These are phyloP conservation scores for Coemansia sp. DNA, from an alignment of 192 early-diverging fungal genomes.

Conservation along the genomic window DNA sequence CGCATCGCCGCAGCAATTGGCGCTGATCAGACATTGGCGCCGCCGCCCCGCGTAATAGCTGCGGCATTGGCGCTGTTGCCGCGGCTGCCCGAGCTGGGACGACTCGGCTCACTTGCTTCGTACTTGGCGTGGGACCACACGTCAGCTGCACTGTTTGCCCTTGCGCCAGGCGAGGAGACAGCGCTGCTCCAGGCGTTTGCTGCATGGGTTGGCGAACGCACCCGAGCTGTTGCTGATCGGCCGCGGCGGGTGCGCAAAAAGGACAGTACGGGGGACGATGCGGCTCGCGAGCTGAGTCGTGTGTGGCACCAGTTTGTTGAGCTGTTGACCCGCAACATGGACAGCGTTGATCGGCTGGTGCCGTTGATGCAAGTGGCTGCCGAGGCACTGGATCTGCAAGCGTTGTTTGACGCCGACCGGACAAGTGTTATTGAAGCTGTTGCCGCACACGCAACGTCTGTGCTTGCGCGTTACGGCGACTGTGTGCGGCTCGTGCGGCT, in stretches of 20 bases:
- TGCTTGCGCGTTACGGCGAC: slow-evolving; percentile 36
- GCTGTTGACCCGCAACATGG: slow-evolving; percentile 39
- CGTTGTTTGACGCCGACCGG: slow-evolving; percentile 41
- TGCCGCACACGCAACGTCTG: slow-evolving; percentile 9
- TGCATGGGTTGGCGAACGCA: slow-evolving; percentile 28
- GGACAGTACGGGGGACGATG: slow-evolving; percentile 20
- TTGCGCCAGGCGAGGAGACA: slow-evolving; percentile 35
- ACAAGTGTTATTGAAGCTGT: slow-evolving; percentile 13
- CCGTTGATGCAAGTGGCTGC: slow-evolving; percentile 30
- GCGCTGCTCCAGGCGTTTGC: slow-evolving; percentile 40
- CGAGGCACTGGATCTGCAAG: slow-evolving; percentile 37
- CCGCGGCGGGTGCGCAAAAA: slow-evolving; percentile 32
- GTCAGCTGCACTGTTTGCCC: slow-evolving; percentile 16
- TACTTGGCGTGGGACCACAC: slow-evolving; percentile 47
- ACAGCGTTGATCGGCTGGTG: slow-evolving; percentile 21
- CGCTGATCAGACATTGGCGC: slow-evolving; percentile 7
- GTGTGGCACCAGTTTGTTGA: slow-evolving; percentile 39
- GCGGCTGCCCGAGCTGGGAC: slow-evolving; percentile 22
- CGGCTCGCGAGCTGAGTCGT: slow-evolving; percentile 9
- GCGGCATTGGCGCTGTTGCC: slow-evolving; percentile 41
- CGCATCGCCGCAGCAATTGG: slow-evolving; percentile 15
- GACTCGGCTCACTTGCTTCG: slow-evolving; percentile 21
- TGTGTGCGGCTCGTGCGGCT: slow-evolving; percentile 29
- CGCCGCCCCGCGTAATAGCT: slow-evolving; percentile 27
- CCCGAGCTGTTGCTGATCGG: slow-evolving; percentile 10